Evolutionary conservation across 805 yeast genomes (phyloP).

Genomic region (Grigorovia jiainica): DNA sequence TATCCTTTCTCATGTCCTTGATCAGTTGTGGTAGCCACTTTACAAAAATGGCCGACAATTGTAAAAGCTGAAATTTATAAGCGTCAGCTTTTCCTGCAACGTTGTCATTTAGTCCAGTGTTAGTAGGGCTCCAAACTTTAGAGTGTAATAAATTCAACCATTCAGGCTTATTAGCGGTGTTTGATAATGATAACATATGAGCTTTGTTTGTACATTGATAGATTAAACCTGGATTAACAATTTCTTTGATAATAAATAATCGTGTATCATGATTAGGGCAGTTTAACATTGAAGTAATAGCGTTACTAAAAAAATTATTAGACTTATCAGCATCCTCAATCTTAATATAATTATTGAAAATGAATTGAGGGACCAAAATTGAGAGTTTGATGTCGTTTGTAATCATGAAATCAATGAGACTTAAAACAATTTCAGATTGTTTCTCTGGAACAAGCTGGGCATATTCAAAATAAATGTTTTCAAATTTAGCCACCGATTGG

Average conservation of each 20-base stretch:
- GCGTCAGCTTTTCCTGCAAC: conserved; percentile 64
- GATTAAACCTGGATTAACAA: conserved; percentile 58
- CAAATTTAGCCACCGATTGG: conserved; percentile 58
- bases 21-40: conserved; percentile 55
- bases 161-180: conserved; percentile 25
- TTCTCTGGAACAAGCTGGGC: conserved; percentile 30
- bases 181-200: conserved; percentile 4
- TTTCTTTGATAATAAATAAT: conserved; percentile 48
- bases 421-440: conserved; percentile 26
- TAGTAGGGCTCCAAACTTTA: conserved; percentile 63
- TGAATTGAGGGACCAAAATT: conserved; percentile 42
- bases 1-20: conserved; percentile 61
- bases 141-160: conserved; percentile 62
- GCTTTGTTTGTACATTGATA: conserved; percentile 36
- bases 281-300: conserved; percentile 42
- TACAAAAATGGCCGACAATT: conserved; percentile 67
- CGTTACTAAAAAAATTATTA: conserved; percentile 40
- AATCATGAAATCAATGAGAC: conserved; percentile 33
- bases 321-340: conserved; percentile 39
- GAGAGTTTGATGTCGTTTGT: conserved; percentile 20
- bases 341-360: conserved; percentile 47
- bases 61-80: conserved; percentile 68
- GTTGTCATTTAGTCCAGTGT: conserved; percentile 36
- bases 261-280: conserved; percentile 43
- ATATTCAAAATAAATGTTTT: conserved; percentile 35